These are phyloP conservation scores for Boletus eberwhitei DNA, from an alignment of 768 basidiomycete species.

Conservation along the genomic window DNA sequence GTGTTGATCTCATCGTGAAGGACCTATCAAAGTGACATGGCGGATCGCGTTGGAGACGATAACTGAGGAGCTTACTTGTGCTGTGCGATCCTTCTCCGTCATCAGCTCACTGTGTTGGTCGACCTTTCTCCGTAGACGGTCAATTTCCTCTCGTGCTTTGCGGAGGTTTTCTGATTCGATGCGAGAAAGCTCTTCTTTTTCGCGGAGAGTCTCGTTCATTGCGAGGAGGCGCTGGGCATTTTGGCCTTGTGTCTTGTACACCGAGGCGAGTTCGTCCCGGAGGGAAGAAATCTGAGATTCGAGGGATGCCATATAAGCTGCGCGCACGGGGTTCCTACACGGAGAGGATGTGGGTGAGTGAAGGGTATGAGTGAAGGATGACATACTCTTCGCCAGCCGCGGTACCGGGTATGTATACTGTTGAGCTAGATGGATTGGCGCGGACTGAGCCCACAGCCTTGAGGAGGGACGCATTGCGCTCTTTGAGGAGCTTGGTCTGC, in stretches of 20 bases:
- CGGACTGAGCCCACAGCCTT: conserved; percentile 78
- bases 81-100: conserved; percentile 83
- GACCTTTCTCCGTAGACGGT: conserved; percentile 67
- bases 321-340: conserved; percentile 74
- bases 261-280: conserved; percentile 87
- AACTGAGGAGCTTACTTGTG: conserved; percentile 57
- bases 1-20: conserved; percentile 95
- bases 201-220: conserved; percentile 93
- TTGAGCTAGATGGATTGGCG: conserved; percentile 56
- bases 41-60: background rate
- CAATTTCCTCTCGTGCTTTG: conserved; percentile 73
- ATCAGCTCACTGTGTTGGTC: conserved; percentile 82
- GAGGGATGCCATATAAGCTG: conserved; percentile 86
- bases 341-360: background rate
- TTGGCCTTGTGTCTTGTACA: conserved; percentile 95
- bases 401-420: conserved; percentile 56
- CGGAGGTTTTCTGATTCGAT: conserved; percentile 78
- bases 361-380: background rate
- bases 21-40: conserved; percentile 49
- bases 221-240: conserved; percentile 89
- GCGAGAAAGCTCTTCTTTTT: conserved; percentile 85
- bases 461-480: conserved; percentile 85
- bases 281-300: conserved; percentile 92
- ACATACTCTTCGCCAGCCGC: conserved; percentile 66
- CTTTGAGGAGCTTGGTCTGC: conserved; percentile 87